These are phyloP conservation scores for Lophium mytilinum DNA, from an alignment of 495 filamentous ascomycete genomes.

Conservation along the genomic window DNA sequence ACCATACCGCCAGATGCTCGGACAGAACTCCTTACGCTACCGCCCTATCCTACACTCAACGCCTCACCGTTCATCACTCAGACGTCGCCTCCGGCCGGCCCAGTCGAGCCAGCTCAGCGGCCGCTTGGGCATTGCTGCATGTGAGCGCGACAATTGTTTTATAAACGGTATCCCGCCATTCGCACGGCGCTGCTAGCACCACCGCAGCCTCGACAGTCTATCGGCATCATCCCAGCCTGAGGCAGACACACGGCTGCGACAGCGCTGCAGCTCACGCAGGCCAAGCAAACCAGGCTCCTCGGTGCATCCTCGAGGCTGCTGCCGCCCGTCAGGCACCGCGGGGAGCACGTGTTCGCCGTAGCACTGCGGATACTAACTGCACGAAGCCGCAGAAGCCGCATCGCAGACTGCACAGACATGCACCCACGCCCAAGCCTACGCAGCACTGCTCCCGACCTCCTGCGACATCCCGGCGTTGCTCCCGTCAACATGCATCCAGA, in stretches of 20 bases:
- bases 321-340: neutral
- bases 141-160: neutral
- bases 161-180: slow-evolving; percentile 1
- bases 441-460: neutral
- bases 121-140: slow-evolving; percentile 23
- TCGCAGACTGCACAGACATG: neutral
- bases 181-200: neutral
- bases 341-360: neutral
- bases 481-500: slow-evolving; percentile 16
- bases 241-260: neutral
- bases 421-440: neutral
- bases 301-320: neutral
- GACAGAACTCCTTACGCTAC: too few relatives aligned
- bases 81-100: too few relatives aligned
- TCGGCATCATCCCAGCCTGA: neutral
- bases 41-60: too few relatives aligned
- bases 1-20: too few relatives aligned
- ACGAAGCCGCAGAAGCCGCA: neutral
- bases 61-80: too few relatives aligned
- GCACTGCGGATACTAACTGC: neutral
- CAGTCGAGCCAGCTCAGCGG: neutral
- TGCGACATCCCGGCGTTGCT: slow-evolving; percentile 11
- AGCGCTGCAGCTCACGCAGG: neutral
- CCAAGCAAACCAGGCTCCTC: neutral
- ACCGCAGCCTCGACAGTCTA: slow-evolving; percentile 7